Base-by-base conservation (phyloP, 805 yeast species). In the Candida chilensis region DNA sequence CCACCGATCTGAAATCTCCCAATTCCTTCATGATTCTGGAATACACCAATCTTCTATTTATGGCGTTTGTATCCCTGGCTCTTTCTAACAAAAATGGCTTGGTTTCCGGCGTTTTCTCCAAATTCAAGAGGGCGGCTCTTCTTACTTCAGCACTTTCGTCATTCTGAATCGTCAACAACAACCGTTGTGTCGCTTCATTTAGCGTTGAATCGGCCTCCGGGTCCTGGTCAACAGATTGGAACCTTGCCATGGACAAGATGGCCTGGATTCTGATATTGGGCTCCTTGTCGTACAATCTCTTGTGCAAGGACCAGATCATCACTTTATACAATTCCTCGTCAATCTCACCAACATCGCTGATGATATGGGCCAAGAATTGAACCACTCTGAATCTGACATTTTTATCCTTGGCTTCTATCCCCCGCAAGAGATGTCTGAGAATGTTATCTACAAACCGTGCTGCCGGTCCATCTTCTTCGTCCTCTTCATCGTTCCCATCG, bases 131-230 rank as follows among this genome's bases (percentile, higher is more conserved):
- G 0, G 90, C 90, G 0, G 94, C 87, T 36, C 95, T 66, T 40
- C 97, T 67, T 1, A 88, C 95, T 37, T 92, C 97, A 0, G 95
- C 77, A 42, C 80, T 79, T 2, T 84, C 71, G 53, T 90, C 98
- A 45, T 79, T 72, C 43, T 75, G 79, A 41, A 85, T 60, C 0
- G 78, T 65, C n/a, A 50, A 50, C 30, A 70, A 42, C 20, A 75
- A 53, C 24, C 58, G 59, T 27, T 63, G 57, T 3, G 71, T 63
- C 5, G 75, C 74, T 35, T 63, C 63, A 34, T 65, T 64, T 18
- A 60, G 50, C 58, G 33, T 48, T 45, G 30, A 48, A 45, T 30
- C n/a, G n/a, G 42, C 42, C 12, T 27, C 37, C 11, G 40, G 47
- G 1, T 58, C 58, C n/a, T 59, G 67, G 26, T 65, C 71, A 18